phyloP scores from a whole-genome alignment of 1,284 basidiomycete genomes.

The Xanthoconium separans region DNA sequence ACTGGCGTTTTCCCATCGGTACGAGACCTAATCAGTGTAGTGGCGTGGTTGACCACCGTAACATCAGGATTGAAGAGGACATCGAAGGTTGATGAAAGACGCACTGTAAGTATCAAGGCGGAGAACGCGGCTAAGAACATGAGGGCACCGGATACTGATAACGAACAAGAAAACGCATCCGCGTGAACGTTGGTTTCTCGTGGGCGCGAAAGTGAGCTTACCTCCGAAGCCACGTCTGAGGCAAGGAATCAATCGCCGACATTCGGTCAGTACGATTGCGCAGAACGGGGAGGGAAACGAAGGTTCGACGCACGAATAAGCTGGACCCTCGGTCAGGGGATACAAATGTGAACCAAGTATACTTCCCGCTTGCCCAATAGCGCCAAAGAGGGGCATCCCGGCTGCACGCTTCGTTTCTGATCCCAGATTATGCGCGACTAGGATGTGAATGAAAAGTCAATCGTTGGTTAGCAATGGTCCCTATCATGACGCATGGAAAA shows the following conservation, averaged over 20 bases:
- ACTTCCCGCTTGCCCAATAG: constrained; percentile 73
- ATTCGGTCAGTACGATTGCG: constrained; percentile 3
- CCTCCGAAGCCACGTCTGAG: constrained; percentile 30
- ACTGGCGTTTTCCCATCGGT: constrained; percentile 57
- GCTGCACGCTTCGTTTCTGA: constrained; percentile 77
- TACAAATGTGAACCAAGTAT: constrained; percentile 72
- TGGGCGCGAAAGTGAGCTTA: neutral
- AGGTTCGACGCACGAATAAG: constrained; percentile 49
- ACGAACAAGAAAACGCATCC: neutral
- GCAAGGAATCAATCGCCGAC: neutral
- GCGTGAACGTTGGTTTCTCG: neutral
- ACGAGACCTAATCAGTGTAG: constrained; percentile 47
- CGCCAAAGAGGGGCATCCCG: constrained; percentile 73
- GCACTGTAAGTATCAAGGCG: constrained; percentile 52
- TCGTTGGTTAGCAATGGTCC: neutral
- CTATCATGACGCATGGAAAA: neutral
- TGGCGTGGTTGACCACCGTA: neutral
- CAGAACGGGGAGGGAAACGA: neutral
- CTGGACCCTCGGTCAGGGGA: constrained; percentile 60
- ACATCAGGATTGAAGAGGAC: neutral
- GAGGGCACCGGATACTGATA: constrained; percentile 50
- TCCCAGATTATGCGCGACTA: constrained; percentile 72
- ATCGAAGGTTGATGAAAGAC: constrained; percentile 13
- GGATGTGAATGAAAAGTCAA: neutral
- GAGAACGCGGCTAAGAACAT: constrained; percentile 58